Base-by-base conservation (phyloP, 176 grass and related monocot species). In the Aegilops sharonensis region DNA sequence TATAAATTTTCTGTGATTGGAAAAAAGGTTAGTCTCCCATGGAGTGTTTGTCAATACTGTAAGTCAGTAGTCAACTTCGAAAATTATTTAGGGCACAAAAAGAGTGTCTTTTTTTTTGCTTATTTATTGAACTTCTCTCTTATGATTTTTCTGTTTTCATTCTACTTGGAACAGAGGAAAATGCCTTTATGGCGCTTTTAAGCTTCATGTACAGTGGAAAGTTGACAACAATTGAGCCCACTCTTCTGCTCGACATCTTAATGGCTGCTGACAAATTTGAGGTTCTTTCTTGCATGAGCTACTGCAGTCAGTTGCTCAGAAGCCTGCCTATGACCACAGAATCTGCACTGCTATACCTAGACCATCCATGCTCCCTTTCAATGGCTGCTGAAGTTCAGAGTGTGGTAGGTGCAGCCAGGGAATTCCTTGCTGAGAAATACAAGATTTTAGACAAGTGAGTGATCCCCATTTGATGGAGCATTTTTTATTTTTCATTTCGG, bases 251-350 rank as follows among this genome's bases (percentile, higher is more conserved):
- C 45, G 95, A 95, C 83, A 84, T 97, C 68, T 81, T 97, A 45
- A 95, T 98, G 91, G 93, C 93, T 60, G 91, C 97, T 2, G 97
- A 99, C 75, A 99, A 96, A 60, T 99, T 99, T 59, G 97, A 96
- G 88, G 97, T 99, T 70, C 83, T 82, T 79, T 99, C 97, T 37
- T 96, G 97, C 90, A 99, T 96, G 90, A 77, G 97, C 63, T 64
- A 96, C 67, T 99, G 97, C 81, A 94, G 97, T 78, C 92, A 94
- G 77, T 85, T 99, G 85, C 89, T 99, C 43, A 87, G 84, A 87
- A 93, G 89, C 80, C 84, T 92, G 77, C 80, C 89, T 15, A 99
- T 99, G 94, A 96, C 89, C 42, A 94, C 94, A 50, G 94, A 96
- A 35, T 98, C 92, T 35, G 94, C 94, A 64, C 87, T 96, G 36